Base-by-base conservation (phyloP, 306 rosid genomes). In the Macrotyloma uniflorum region DNA sequence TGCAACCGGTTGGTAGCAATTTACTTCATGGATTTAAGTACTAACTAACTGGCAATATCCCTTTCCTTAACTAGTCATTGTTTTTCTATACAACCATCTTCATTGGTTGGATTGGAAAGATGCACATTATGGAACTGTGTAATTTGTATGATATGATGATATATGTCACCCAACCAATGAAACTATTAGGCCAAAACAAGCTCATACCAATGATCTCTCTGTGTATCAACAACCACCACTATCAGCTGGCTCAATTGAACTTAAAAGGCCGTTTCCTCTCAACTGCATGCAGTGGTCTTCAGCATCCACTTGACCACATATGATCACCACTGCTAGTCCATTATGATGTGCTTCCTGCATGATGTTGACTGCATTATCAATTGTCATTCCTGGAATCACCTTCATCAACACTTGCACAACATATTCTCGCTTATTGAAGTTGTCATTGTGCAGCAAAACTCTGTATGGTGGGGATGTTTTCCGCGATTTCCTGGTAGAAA, bases 351-450 rank as follows among this genome's bases (percentile, higher is more conserved):
- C 98, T 83, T 94, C 98, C 81, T 91, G 98, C 97, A 94, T 94
- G 67, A 94, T 85, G 71, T 94, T 91, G 57, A 94, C 97, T 0
- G 98, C 98, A 80, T 65, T 89, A 85, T 94, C 98, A 46, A 94
- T 30, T 3, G 96, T 91, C 98, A 94, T 94, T 83, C 96, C 98
- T 0, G 97, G 98, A 72, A 94, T 94, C 57, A 94, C 98, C 81
- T 94, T 94, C 98, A 94, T 91, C 83, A 94, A 73, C 67, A 94
- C 98, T 85, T 94, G 96, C 46, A 94, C 98, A 38, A 94, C 98
- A 24, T 94, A 94, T 85, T 94, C 97, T 51, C 98, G 80, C 88
- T 91, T 94, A 73, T 94, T 94, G 36, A 32, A 90, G 86, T 91
- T 84, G 85, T 94, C 98, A 43, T 94, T 94, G 50, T 94, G 98